phyloP scores from a whole-genome alignment of 192 early-diverging fungal genomes.

The Rhizophagus sp. region DNA sequence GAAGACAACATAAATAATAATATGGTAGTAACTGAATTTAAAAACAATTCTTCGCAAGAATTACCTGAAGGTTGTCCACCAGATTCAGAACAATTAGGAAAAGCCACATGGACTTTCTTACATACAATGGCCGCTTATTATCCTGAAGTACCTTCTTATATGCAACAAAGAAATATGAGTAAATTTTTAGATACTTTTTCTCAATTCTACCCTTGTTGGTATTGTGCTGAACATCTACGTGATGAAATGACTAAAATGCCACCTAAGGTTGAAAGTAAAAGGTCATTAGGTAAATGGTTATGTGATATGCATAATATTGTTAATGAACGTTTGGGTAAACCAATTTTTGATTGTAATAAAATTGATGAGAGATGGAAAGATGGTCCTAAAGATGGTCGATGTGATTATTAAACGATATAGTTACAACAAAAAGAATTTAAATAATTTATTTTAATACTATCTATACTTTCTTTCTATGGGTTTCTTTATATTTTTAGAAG shows the following conservation, averaged over 20 bases:
- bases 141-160: conserved; percentile 69
- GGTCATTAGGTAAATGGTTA: conserved; percentile 79
- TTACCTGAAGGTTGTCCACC: conserved; percentile 68
- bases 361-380: conserved; percentile 92
- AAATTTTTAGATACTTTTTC: conserved; percentile 73
- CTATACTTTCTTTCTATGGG: too few species aligned
- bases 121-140: conserved; percentile 99
- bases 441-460: too few species aligned
- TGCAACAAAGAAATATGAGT: conserved; percentile 77
- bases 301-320: conserved; percentile 96
- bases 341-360: conserved; percentile 90
- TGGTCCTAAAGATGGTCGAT: conserved; percentile 73
- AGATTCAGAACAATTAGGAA: conserved; percentile 79
- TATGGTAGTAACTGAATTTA: conserved; percentile 14
- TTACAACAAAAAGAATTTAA: too few species aligned
- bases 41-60: not conserved
- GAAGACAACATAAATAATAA: conserved; percentile 18
- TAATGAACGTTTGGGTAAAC: conserved; percentile 86
- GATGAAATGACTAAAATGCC: conserved; percentile 75
- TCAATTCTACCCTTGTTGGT: conserved; percentile 90
- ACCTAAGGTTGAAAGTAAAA: conserved; percentile 70
- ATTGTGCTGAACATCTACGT: conserved; percentile 85
- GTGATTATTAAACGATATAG: conserved; percentile 41
- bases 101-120: conserved; percentile 95
- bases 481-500: too few species aligned